Conservation (phyloP, 768 basidiomycete species). For the Paxillus ammoniavirescens region DNA sequence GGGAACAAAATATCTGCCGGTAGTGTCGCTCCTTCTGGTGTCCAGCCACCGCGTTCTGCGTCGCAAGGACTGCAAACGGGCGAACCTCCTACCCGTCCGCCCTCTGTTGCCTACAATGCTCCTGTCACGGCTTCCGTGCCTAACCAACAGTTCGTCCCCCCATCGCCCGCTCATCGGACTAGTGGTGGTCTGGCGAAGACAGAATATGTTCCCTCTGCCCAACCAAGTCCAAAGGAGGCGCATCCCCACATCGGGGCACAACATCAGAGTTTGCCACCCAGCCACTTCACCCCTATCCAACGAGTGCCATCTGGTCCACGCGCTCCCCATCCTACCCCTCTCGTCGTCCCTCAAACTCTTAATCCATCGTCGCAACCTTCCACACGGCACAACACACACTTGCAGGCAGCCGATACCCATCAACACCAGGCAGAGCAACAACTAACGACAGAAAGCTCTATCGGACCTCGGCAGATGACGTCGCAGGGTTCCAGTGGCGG, state of each 20-base stretch:
- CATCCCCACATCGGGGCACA: constrained; percentile 7
- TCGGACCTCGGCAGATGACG: constrained; percentile 10
- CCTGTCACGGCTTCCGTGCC: constrained; percentile 5
- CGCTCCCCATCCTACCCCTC: constrained; percentile 22
- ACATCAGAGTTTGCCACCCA: constrained; percentile 10
- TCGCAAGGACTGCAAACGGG: constrained; percentile 26
- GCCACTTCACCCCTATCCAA: constrained; percentile 11
- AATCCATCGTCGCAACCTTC: constrained; percentile 26
- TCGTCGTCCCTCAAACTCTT: constrained; percentile 15
- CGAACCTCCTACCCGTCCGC: constrained; percentile 25
- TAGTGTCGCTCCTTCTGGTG: constrained; percentile 23
- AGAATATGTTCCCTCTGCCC: constrained; percentile 14
- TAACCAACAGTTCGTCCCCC: constrained; percentile 18
- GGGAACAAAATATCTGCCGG: constrained; percentile 21
- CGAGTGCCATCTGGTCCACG: constrained; percentile 17
- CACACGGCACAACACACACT: constrained; percentile 21
- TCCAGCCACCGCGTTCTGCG: constrained; percentile 27
- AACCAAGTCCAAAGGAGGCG: constrained; percentile 24
- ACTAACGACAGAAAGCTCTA: constrained; percentile 2
- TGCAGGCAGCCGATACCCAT: constrained; percentile 2
- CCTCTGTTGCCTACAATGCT: constrained; percentile 17
- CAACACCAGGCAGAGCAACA: constrained; percentile 18
- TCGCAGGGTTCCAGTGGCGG: constrained; percentile 13
- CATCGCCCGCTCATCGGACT: constrained; percentile 16
- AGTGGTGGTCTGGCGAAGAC: constrained; percentile 15